Evolutionary conservation across 208 protist genomes (phyloP).

Genomic region (Leishmania braziliensis): DNA sequence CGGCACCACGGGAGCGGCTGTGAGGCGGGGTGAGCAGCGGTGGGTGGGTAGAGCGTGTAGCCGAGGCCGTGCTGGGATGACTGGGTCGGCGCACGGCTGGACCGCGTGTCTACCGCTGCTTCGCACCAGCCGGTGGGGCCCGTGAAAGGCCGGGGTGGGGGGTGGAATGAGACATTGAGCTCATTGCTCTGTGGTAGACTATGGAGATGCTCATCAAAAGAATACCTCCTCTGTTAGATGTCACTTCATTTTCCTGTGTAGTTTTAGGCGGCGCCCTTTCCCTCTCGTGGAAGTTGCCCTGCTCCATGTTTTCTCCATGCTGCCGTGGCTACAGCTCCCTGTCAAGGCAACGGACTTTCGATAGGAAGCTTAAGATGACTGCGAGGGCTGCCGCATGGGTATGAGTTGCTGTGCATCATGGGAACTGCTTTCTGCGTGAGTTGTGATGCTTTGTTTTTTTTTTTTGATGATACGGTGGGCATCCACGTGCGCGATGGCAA

Average conservation of each 20-base stretch:
- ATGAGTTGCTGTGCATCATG: not conserved
- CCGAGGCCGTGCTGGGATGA: not conserved
- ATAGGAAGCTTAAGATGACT: not conserved
- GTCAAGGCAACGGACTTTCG: not conserved
- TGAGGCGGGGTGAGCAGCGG: not conserved
- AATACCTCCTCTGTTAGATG: too few species aligned
- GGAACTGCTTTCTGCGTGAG: not conserved
- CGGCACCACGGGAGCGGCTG: not conserved
- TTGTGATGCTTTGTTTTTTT: not conserved
- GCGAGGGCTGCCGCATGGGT: not conserved
- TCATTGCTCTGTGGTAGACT: too few species aligned
- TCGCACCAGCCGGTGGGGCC: not conserved
- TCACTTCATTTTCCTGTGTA: too few species aligned
- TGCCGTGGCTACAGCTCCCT: not conserved
- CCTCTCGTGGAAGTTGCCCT: too few species aligned
- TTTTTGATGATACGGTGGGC: not conserved
- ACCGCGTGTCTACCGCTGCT: not conserved
- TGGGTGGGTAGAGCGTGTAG: not conserved
- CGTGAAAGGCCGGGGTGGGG: too few species aligned
- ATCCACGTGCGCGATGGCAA: not conserved
- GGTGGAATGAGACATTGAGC: too few species aligned
- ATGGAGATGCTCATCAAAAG: too few species aligned
- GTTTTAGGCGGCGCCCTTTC: too few species aligned
- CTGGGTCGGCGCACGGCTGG: not conserved
- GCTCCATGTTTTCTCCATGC: too few species aligned